phyloP scores from a whole-genome alignment of 2,329 filamentous ascomycete genomes.

The Xylaria sp. region DNA sequence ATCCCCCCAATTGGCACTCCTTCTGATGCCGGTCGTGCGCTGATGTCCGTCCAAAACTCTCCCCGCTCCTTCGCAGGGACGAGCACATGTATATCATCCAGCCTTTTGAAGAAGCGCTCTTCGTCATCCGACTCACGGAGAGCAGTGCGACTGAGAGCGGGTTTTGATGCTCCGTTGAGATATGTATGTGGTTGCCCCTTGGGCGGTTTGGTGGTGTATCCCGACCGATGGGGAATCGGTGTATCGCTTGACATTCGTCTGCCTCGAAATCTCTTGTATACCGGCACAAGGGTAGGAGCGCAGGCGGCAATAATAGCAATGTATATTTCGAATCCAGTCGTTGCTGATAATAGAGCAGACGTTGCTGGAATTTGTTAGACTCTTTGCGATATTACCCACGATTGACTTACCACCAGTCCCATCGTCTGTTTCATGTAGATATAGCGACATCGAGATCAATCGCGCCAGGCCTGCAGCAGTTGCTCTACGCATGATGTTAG shows the following conservation, averaged over 20 bases:
- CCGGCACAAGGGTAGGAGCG: slow-evolving; percentile 31
- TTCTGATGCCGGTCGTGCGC: slow-evolving; percentile 28
- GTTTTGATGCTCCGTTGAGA: not conserved
- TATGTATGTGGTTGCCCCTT: slow-evolving; percentile 24
- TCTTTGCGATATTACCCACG: not conserved
- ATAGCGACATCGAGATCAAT: slow-evolving; percentile 30
- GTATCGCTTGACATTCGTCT: slow-evolving; percentile 18
- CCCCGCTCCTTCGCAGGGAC: slow-evolving; percentile 35
- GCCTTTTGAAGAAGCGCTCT: slow-evolving; percentile 34
- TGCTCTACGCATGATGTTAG: slow-evolving; percentile 25
- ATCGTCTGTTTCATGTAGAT: not conserved
- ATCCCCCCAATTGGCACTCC: slow-evolving; percentile 30
- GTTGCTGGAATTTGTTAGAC: slow-evolving; percentile 28
- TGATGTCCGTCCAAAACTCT: slow-evolving; percentile 38
- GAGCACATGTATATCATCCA: slow-evolving; percentile 33
- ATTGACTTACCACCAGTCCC: slow-evolving; percentile 33
- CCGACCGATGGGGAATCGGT: slow-evolving; percentile 27
- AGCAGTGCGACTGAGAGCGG: slow-evolving; percentile 22
- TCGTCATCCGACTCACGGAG: slow-evolving; percentile 38
- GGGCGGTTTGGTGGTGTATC: slow-evolving; percentile 28
- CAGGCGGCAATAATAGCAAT: slow-evolving; percentile 37
- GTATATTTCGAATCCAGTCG: slow-evolving; percentile 36
- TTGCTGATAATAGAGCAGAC: slow-evolving; percentile 29
- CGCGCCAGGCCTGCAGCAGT: slow-evolving; percentile 33
- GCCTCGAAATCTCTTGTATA: slow-evolving; percentile 26